phyloP scores from a whole-genome alignment of 2,329 filamentous ascomycete genomes.

The Laburnicola sp. region DNA sequence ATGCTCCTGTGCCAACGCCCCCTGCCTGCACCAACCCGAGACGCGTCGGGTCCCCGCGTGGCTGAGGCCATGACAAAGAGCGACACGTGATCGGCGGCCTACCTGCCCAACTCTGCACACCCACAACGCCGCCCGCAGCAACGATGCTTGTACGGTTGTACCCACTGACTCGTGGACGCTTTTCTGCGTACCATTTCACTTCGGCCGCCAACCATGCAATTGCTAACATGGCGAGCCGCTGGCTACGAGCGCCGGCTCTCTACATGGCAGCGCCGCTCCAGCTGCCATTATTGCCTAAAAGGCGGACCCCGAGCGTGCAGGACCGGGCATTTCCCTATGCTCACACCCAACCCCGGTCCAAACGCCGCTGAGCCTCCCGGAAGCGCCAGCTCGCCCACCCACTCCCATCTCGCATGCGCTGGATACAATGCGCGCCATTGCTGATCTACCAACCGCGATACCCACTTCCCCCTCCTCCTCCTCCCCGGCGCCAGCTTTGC shows the following conservation, averaged over 20 bases:
- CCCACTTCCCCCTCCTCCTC: slow-evolving; percentile 6
- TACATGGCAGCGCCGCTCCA: not conserved
- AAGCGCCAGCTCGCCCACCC: slow-evolving; percentile 12
- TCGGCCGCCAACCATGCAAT: not conserved
- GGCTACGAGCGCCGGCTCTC: not conserved
- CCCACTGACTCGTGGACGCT: no score
- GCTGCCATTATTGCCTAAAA: slow-evolving; percentile 17
- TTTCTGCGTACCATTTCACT: no score
- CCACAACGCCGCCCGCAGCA: no score
- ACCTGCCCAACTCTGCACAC: no score
- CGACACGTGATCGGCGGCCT: no score
- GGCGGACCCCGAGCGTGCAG: slow-evolving; percentile 10
- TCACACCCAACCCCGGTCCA: slow-evolving; percentile 13
- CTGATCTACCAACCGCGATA: slow-evolving; percentile 11
- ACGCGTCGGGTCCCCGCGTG: not conserved
- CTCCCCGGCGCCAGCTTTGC: slow-evolving; percentile 1
- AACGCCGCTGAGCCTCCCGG: slow-evolving; percentile 8
- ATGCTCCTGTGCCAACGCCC: no score
- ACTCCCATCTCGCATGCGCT: slow-evolving; percentile 4
- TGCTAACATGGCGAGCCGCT: not conserved
- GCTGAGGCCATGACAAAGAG: not conserved
- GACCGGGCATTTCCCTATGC: slow-evolving; percentile 17
- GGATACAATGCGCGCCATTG: slow-evolving; percentile 21
- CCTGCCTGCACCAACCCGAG: slow-evolving; percentile 1
- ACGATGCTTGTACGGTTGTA: no score